These are phyloP conservation scores for Pistacia integerrima DNA, from an alignment of 345 rosid species.

Conservation along the genomic window DNA sequence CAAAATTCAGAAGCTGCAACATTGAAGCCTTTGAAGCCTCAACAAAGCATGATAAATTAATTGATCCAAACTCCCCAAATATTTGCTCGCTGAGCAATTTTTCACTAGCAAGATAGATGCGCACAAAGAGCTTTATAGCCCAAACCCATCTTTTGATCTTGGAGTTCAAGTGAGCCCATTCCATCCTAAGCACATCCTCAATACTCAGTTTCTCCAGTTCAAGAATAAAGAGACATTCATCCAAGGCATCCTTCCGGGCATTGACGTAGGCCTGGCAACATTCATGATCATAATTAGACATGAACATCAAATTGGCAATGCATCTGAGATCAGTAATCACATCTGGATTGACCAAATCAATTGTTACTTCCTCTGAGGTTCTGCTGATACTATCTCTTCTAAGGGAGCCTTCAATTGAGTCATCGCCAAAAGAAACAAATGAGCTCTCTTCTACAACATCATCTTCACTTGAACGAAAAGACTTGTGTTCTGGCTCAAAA, in stretches of 20 bases:
- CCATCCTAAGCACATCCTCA: slow-evolving; percentile 84
- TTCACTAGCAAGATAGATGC: slow-evolving; percentile 74
- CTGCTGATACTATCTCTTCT: slow-evolving; percentile 58
- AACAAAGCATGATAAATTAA: slow-evolving; percentile 52
- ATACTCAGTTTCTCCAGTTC: slow-evolving; percentile 86
- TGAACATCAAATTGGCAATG: slow-evolving; percentile 73
- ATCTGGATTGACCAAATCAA: slow-evolving; percentile 73
- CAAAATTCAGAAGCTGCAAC: slow-evolving; percentile 80
- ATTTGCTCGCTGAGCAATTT: slow-evolving; percentile 64
- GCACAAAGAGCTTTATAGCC: slow-evolving; percentile 63
- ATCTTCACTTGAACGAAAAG: slow-evolving; percentile 71
- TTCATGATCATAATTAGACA: slow-evolving; percentile 66
- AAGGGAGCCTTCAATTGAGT: slow-evolving; percentile 59
- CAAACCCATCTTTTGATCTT: slow-evolving; percentile 90
- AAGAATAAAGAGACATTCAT: slow-evolving; percentile 69
- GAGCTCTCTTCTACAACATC: slow-evolving; percentile 56
- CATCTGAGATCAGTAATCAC: slow-evolving; percentile 63
- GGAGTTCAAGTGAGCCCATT: slow-evolving; percentile 67
- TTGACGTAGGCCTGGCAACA: slow-evolving; percentile 67
- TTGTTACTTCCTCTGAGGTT: slow-evolving; percentile 47
- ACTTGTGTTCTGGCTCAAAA: slow-evolving; percentile 65
- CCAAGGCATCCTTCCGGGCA: slow-evolving; percentile 72
- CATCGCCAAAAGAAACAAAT: slow-evolving; percentile 57
- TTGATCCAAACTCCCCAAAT: slow-evolving; percentile 50
- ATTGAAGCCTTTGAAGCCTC: slow-evolving; percentile 77